Base-by-base conservation (phyloP, 2,329 filamentous ascomycete genomes). In the Diaporthe eres region DNA sequence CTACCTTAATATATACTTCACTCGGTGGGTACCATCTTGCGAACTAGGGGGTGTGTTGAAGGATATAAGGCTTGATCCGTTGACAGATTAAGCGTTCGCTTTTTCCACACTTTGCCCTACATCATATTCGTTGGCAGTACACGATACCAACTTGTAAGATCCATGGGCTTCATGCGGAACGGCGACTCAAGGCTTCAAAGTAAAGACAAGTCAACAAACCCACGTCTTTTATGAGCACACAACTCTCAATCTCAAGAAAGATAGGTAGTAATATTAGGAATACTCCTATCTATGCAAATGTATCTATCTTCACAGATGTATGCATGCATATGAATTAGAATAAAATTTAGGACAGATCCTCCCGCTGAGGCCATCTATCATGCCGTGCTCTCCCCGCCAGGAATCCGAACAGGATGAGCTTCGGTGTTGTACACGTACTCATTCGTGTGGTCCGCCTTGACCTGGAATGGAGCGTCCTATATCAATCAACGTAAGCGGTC, bases 381-480 rank as follows among this genome's bases (percentile, higher is more conserved):
- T 15, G 34, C 15, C 7, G 44, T 71, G 28, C 42, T 58, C 39
- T 75, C 76, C 22, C 79, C 79, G 22, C 73, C 71, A 3, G 79
- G 78, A 28, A 82, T 74, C 74, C 79, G 80, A 7, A 88, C 77
- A 5, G 87, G 86, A 72, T 89, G 88, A 42, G 85, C 86, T 79
- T 88, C 88, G 0, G 88, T 89, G 79, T 88, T 89, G 77, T 83
- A 89, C 8, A 89, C 87, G 78, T 84, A 91, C 76, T 85, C 74
- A 78, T 89, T 89, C n/a, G 82, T 80, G 65, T 84, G 82, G 60
- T 84, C 83, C 15, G 84, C 83, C 78, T 86, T 85, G 68, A 90
- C 83, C 81, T 90, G 88, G 79, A 87, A 88, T 6, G 83, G 81
- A 3, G 88, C 91, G 44, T 94, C 93, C 82, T 83, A 58, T 47